These are phyloP conservation scores for Gilbertella persicaria DNA, from an alignment of 371 early-diverging fungal species.

Conservation along the genomic window DNA sequence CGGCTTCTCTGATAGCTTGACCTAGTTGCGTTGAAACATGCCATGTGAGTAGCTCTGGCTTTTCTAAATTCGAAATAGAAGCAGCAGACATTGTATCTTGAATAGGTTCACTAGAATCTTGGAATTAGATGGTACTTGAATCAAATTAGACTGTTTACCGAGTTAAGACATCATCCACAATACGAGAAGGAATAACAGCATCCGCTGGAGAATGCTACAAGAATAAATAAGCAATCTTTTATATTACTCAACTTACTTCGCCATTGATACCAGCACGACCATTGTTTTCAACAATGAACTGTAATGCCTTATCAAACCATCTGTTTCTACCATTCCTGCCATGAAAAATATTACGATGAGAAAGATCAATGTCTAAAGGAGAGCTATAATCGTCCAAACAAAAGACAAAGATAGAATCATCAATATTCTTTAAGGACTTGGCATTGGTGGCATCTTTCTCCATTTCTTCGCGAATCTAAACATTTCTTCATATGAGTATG, in stretches of 20 bases:
- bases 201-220: conserved; percentile 88
- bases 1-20: conserved; percentile 59
- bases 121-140: neutral
- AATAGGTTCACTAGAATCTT: conserved; percentile 54
- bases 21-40: conserved; percentile 47
- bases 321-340: conserved; percentile 79
- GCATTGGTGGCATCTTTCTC: conserved; percentile 54
- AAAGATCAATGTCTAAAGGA: conserved; percentile 57
- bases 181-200: conserved; percentile 84
- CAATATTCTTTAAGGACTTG: conserved; percentile 66
- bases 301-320: conserved; percentile 95
- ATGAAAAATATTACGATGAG: conserved; percentile 81
- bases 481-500: neutral
- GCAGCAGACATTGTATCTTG: conserved; percentile 45
- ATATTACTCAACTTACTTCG: conserved; percentile 56
- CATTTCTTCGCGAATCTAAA: conserved; percentile 37
- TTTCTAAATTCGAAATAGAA: conserved; percentile 34
- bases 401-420: conserved; percentile 82
- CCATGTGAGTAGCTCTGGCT: conserved; percentile 69
- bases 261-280: conserved; percentile 94
- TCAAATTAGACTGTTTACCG: conserved; percentile 37
- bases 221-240: neutral
- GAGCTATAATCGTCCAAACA: conserved; percentile 81
- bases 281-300: conserved; percentile 80
- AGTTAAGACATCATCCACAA: conserved; percentile 65